These are phyloP conservation scores for Euphorbia pulcherrima DNA, from an alignment of 345 rosid genomes.

Conservation along the genomic window DNA sequence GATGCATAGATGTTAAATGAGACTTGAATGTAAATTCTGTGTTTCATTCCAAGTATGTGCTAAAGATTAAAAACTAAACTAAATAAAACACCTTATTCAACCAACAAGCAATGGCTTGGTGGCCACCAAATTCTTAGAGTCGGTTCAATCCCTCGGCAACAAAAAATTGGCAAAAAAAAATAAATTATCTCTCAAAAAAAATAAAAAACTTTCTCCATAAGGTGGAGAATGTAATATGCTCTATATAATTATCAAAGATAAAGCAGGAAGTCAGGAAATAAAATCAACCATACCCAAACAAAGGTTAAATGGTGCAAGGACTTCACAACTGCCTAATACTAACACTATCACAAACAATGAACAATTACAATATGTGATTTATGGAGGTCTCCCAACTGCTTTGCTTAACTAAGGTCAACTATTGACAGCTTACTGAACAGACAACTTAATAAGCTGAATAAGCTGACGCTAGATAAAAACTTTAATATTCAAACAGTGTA, in stretches of 20 bases:
- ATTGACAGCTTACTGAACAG: too few relatives aligned
- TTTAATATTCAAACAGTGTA: too few relatives aligned
- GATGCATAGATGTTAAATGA: background rate
- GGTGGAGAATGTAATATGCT: background rate
- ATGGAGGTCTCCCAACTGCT: background rate
- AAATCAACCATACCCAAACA: background rate
- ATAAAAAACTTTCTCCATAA: background rate
- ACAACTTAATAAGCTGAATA: too few relatives aligned
- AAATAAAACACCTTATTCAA: background rate
- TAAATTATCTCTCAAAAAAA: too few relatives aligned
- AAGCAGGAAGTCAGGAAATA: background rate
- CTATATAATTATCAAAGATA: background rate
- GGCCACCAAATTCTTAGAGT: too few relatives aligned
- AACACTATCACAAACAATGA: background rate
- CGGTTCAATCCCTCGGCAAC: too few relatives aligned
- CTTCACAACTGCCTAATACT: background rate
- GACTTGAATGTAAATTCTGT: background rate
- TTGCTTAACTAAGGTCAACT: background rate
- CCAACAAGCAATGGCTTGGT: too few relatives aligned
- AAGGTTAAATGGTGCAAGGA: background rate
- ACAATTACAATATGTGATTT: background rate
- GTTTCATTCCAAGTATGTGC: background rate
- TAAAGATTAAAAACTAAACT: background rate
- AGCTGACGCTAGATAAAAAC: too few relatives aligned
- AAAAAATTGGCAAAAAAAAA: too few relatives aligned